Base-by-base conservation (phyloP, 1,284 basidiomycete species). In the Malassezia dermatis region DNA sequence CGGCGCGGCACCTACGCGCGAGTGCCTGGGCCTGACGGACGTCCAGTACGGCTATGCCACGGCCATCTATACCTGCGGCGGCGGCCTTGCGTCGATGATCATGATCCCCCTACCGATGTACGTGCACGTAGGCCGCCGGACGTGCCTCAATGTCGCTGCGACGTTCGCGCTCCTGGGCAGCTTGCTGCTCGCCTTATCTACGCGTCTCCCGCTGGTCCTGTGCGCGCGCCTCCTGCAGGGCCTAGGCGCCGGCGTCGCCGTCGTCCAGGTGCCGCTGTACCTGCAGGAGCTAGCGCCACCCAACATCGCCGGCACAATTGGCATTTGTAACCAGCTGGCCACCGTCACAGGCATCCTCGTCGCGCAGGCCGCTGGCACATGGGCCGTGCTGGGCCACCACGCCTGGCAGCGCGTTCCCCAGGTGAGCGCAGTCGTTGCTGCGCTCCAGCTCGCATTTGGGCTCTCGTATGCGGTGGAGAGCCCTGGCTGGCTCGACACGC, bases 241-340 rank as follows among this genome's bases (percentile, higher is more conserved):
- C 10, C 66, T 89, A 8, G 85, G 84, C 10, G 84, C 86, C 30
- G 89, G 89, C 23, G 76, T 93, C 48, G 88, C 85, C 17, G 79
- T 91, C 4, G 91, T 88, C 64, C 81, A 89, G n/a, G 83, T 84
- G 0, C 89, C 89, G 8, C 82, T 91, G 42, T 91, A 84, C 75
- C 79, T 93, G 30, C 81, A 86, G 8, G 85, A 88, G 69, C 83
- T 91, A 12, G 82, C 88, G 0, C 86, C 86, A 0, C 77, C 82
- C 4, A 78, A 79, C 55, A 83, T 87, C 45, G 82, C 81, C 63
- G 86, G 86, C n/a, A 83, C 79, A 50, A 56, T 75, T 81, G 88
- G 89, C 26, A 86, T 89, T 23, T 78, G 91, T 34, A 89, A 88
- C n/a, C 90, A 73, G 56, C 62, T 73, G 19, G 63, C 65, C 0